Conservation (phyloP, 306 rosid species). For the Gastrolobium villosum region DNA sequence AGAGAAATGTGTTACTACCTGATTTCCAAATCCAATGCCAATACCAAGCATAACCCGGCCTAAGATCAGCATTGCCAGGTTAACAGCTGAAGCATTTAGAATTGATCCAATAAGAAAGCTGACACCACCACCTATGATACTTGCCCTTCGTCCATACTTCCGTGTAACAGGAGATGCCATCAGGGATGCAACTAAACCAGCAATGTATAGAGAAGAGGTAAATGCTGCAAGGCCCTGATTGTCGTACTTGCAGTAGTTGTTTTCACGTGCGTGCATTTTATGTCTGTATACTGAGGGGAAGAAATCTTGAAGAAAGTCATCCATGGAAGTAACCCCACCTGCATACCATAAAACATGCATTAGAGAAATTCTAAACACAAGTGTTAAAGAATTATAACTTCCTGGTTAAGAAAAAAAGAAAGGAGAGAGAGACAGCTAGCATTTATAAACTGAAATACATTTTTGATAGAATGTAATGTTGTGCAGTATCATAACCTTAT, state of each 20-base stretch:
- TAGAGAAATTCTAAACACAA: not conserved
- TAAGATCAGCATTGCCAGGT: conserved; percentile 74
- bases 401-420: not conserved
- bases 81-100: conserved; percentile 74
- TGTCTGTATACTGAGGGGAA: conserved; percentile 70
- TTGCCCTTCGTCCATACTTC: conserved; percentile 73
- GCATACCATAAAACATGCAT: conserved; percentile 42
- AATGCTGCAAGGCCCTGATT: conserved; percentile 90
- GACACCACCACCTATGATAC: conserved; percentile 80
- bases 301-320: conserved; percentile 78
- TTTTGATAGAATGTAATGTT: not conserved
- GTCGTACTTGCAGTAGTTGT: conserved; percentile 90
- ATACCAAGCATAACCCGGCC: conserved; percentile 95
- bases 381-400: not conserved
- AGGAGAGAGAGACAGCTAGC: conserved; percentile 1
- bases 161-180: conserved; percentile 85
- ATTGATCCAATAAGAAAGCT: conserved; percentile 76
- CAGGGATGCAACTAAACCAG: conserved; percentile 83
- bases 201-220: conserved; percentile 89
- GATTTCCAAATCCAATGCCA: conserved; percentile 97
- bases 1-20: conserved; percentile 59
- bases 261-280: conserved; percentile 79
- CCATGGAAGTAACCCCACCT: conserved; percentile 98
- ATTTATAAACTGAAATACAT: not conserved
- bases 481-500: too few species aligned